These are phyloP conservation scores for Fraxinus excelsior DNA, from an alignment of 257 asterid genomes.

Conservation along the genomic window DNA sequence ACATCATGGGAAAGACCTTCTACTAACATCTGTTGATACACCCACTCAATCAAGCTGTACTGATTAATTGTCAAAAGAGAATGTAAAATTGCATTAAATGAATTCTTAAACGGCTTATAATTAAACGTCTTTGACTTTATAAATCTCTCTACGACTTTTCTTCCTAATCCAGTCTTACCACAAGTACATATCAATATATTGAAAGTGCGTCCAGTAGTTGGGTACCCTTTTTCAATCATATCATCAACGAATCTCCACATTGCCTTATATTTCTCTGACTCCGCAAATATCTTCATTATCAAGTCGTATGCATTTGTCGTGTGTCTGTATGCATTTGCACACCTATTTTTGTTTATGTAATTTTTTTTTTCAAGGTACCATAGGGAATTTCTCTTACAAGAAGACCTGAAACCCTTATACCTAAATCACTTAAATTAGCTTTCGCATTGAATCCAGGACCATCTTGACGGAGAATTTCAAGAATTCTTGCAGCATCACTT, in stretches of 20 bases:
- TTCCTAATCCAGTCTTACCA: constrained; percentile 87
- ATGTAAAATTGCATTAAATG: constrained; percentile 79
- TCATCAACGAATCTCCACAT: constrained; percentile 92
- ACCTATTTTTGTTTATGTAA: constrained; percentile 55
- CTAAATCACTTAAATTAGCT: constrained; percentile 49
- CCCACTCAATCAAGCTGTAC: constrained; percentile 91
- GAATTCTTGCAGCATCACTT: constrained; percentile 58
- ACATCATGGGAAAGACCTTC: no score
- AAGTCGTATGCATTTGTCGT: constrained; percentile 65
- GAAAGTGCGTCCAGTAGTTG: constrained; percentile 87
- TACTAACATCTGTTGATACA: constrained; percentile 77
- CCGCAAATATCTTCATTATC: constrained; percentile 79
- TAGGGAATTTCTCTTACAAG: constrained; percentile 83
- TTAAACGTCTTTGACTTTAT: constrained; percentile 78
- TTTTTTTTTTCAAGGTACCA: constrained; percentile 60
- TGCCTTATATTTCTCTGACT: constrained; percentile 78
- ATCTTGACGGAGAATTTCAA: constrained; percentile 77
- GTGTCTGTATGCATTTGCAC: constrained; percentile 78
- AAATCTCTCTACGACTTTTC: constrained; percentile 84
- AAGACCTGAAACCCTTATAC: constrained; percentile 70
- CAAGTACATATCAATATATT: constrained; percentile 83
- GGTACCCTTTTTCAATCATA: constrained; percentile 80
- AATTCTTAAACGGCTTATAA: constrained; percentile 78
- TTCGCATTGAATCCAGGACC: constrained; percentile 74
- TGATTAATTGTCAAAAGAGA: constrained; percentile 63